phyloP scores from a whole-genome alignment of 441 rosid species.

The Populus hybrid region DNA sequence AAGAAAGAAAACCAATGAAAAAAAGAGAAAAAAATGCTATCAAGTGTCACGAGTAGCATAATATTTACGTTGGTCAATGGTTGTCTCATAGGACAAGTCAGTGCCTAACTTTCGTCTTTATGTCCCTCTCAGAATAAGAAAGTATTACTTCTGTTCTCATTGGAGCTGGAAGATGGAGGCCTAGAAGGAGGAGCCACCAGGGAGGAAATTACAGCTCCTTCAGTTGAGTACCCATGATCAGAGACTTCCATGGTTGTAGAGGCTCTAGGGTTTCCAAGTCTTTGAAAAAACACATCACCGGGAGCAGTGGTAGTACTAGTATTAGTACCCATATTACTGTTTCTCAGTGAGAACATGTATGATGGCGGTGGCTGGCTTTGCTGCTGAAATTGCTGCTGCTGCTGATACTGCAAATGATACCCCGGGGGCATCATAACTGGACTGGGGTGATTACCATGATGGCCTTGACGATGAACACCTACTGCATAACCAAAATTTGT shows the following conservation, averaged over 20 bases:
- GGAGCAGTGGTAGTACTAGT: not conserved
- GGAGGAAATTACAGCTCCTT: not conserved
- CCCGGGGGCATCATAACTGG: conserved; percentile 18
- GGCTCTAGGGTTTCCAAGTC: conserved; percentile 19
- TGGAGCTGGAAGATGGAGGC: conserved; percentile 14
- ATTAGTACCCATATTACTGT: not conserved
- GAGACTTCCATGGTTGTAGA: conserved; percentile 10
- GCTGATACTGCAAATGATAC: conserved; percentile 30
- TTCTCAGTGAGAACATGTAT: conserved; percentile 38
- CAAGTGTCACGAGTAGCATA: not conserved
- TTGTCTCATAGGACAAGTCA: conserved; percentile 37
- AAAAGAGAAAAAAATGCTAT: not conserved
- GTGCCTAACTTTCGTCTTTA: conserved; percentile 46
- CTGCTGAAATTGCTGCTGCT: conserved; percentile 19
- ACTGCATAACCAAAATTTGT: conserved; percentile 25
- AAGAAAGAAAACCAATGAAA: not conserved
- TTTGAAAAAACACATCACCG: conserved; percentile 24
- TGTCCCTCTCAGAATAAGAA: conserved; percentile 40
- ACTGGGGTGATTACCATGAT: conserved; percentile 24
- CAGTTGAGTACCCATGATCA: conserved; percentile 13
- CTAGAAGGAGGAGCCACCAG: conserved; percentile 14
- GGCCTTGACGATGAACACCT: conserved; percentile 24
- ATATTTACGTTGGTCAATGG: conserved; percentile 32
- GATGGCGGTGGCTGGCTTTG: conserved; percentile 20
- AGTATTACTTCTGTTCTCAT: conserved; percentile 30